These are phyloP conservation scores for Solanum chmielewskii DNA, from an alignment of 257 asterid genomes.

Conservation along the genomic window DNA sequence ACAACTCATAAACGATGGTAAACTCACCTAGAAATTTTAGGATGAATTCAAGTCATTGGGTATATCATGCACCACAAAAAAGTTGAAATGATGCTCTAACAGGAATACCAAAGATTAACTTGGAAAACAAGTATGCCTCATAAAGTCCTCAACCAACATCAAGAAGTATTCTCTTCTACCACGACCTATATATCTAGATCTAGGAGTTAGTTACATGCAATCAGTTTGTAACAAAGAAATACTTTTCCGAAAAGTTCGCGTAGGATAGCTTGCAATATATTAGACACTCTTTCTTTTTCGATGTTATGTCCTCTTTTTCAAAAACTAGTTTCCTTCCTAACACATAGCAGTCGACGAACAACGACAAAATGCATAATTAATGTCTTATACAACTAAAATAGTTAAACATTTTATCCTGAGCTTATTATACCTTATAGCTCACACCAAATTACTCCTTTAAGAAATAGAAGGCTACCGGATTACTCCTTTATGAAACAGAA, in stretches of 20 bases:
- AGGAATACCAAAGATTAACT: slow-evolving; percentile 84
- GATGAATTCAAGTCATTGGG: slow-evolving; percentile 95
- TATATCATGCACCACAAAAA: slow-evolving; percentile 81
- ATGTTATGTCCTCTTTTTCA: not conserved
- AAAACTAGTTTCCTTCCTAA: too few relatives aligned
- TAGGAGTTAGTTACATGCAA: too few relatives aligned
- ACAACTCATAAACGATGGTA: not conserved
- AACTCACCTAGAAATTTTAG: slow-evolving; percentile 62
- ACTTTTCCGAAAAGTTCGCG: not conserved
- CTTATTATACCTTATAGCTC: not conserved
- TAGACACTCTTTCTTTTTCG: not conserved
- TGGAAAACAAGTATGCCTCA: slow-evolving; percentile 62
- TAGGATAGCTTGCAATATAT: not conserved
- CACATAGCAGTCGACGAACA: too few relatives aligned
- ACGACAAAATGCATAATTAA: too few relatives aligned
- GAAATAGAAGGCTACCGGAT: not conserved
- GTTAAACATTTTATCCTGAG: not conserved
- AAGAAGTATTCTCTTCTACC: too few relatives aligned
- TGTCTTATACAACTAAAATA: too few relatives aligned
- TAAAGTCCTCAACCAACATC: too few relatives aligned
- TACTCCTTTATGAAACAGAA: not conserved
- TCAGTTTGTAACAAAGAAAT: not conserved
- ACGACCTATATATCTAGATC: too few relatives aligned
- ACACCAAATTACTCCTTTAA: not conserved
- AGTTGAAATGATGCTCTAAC: slow-evolving; percentile 92